phyloP scores from a whole-genome alignment of 345 rosid species.

The Camelina hispida region DNA sequence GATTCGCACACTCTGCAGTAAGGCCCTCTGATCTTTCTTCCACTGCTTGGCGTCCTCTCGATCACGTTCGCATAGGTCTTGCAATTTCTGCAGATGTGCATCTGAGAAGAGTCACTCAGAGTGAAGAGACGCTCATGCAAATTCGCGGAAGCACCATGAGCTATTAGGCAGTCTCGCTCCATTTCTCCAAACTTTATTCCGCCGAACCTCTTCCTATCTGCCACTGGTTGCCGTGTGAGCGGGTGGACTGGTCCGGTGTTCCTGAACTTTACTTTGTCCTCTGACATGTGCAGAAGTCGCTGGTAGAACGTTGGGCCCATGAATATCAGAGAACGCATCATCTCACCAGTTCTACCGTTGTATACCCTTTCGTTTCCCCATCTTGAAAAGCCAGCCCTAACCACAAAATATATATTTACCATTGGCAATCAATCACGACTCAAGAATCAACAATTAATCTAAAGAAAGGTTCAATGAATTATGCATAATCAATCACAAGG shows the following conservation, averaged over 20 bases:
- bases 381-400: slow-evolving; percentile 85
- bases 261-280: slow-evolving; percentile 94
- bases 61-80: slow-evolving; percentile 68
- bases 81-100: slow-evolving; percentile 75
- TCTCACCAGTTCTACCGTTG: slow-evolving; percentile 79
- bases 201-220: slow-evolving; percentile 83
- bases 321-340: slow-evolving; percentile 72
- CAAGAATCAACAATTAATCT: neutral
- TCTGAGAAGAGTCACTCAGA: slow-evolving; percentile 74
- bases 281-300: slow-evolving; percentile 85
- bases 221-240: slow-evolving; percentile 87
- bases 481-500: slow-evolving; percentile 16
- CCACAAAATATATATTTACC: slow-evolving; percentile 13
- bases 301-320: slow-evolving; percentile 95
- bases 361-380: slow-evolving; percentile 90
- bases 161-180: slow-evolving; percentile 91
- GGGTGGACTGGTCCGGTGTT: slow-evolving; percentile 97
- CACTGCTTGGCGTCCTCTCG: slow-evolving; percentile 58
- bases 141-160: slow-evolving; percentile 85
- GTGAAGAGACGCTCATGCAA: slow-evolving; percentile 85
- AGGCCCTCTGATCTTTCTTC: slow-evolving; percentile 81
- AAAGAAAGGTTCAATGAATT: neutral
- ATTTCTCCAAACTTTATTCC: slow-evolving; percentile 93
- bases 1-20: slow-evolving; percentile 70
- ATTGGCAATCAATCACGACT: neutral